phyloP scores from a whole-genome alignment of 108 stramenopile species.

The Fragilariopsis cylindrus region DNA sequence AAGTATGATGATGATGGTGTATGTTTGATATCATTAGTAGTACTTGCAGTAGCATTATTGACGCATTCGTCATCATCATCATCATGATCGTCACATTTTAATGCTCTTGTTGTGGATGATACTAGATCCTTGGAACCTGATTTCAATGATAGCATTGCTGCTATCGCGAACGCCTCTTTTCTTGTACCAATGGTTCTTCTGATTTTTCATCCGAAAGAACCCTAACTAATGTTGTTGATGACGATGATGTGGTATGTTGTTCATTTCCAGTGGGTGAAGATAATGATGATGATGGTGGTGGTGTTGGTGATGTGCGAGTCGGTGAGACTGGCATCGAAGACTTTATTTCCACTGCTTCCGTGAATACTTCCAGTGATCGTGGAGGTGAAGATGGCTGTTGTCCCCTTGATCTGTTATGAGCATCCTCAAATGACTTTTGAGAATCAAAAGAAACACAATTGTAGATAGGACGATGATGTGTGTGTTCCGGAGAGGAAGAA shows the following conservation, averaged over 20 bases:
- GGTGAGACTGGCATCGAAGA: background rate
- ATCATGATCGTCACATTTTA: too few relatives aligned
- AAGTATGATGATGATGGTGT: background rate
- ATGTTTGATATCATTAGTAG: background rate
- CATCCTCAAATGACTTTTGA: constrained; percentile 29
- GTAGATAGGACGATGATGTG: constrained; percentile 19
- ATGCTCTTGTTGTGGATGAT: too few relatives aligned
- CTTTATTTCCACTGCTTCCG: background rate
- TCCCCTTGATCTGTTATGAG: background rate
- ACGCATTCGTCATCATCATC: too few relatives aligned
- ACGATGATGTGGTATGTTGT: background rate
- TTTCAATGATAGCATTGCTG: constrained; percentile 42
- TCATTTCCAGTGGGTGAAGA: background rate
- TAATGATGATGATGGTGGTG: background rate
- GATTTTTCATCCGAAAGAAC: constrained; percentile 6
- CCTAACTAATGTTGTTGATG: background rate
- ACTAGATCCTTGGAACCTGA: constrained; percentile 7
- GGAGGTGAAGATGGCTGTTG: background rate
- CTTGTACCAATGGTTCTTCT: constrained; percentile 18
- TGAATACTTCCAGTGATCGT: too few relatives aligned
- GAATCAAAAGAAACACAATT: constrained; percentile 39
- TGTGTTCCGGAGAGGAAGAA: background rate
- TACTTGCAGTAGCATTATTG: background rate
- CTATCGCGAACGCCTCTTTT: constrained; percentile 39
- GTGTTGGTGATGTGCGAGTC: background rate